These are phyloP conservation scores for Kodamaea hsintzibuensis DNA, from an alignment of 805 yeast genomes.

Conservation along the genomic window DNA sequence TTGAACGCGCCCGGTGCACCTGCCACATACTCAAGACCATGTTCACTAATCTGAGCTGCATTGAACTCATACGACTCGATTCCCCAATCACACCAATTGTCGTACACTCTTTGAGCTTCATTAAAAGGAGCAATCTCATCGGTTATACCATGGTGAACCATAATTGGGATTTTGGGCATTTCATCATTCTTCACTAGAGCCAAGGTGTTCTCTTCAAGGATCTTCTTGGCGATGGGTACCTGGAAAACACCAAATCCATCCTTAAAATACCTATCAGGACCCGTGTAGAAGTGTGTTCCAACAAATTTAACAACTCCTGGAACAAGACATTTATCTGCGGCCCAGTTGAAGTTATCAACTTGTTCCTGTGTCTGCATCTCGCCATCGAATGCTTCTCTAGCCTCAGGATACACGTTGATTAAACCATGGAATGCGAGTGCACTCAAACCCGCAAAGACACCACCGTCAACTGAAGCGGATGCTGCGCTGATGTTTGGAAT, in stretches of 20 bases:
- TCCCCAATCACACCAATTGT: conserved; percentile 15
- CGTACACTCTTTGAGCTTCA: conserved; percentile 11
- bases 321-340: conserved; percentile 4
- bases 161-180: conserved; percentile 14
- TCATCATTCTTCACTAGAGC: conserved; percentile 12
- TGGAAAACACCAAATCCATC: conserved; percentile 20
- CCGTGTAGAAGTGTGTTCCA: conserved; percentile 13
- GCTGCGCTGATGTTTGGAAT: conserved; percentile 33
- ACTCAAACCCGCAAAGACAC: conserved; percentile 29
- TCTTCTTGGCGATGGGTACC: conserved; percentile 11
- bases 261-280: conserved; percentile 13
- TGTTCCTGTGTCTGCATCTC: background rate
- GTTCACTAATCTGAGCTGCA: conserved; percentile 14
- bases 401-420: conserved; percentile 29
- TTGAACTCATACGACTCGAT: conserved; percentile 12
- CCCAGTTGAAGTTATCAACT: conserved; percentile 7
- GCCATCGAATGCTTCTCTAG: conserved; percentile 2
- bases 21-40: conserved; percentile 14
- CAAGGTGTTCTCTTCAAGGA: conserved; percentile 23
- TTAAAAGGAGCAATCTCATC: conserved; percentile 15
- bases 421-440: conserved; percentile 32
- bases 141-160: conserved; percentile 12
- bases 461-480: conserved; percentile 24
- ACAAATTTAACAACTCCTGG: conserved; percentile 4
- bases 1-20: conserved; percentile 19